phyloP scores from a whole-genome alignment of 306 rosid genomes.

The Citrullus colocynthis region DNA sequence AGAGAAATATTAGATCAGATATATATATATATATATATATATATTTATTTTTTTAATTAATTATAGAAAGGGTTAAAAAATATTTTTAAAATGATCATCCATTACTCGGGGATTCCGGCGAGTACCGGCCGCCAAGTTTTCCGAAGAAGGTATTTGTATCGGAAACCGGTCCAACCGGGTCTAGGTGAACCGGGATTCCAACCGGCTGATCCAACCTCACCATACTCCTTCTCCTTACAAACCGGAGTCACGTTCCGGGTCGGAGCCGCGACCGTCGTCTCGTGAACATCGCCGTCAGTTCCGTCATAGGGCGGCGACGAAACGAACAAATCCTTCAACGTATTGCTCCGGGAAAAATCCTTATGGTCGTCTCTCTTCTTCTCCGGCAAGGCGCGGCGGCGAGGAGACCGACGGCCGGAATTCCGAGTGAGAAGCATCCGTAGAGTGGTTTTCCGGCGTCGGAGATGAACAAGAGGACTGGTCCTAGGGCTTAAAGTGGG shows the following conservation, averaged over 20 bases:
- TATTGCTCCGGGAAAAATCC: constrained; percentile 32
- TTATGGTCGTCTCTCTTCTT: constrained; percentile 21
- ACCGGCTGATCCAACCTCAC: constrained; percentile 15
- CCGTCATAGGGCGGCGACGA: constrained; percentile 46
- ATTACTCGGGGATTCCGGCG: constrained; percentile 48
- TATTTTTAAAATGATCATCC: too few relatives aligned
- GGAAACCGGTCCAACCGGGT: constrained; percentile 57
- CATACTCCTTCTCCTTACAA: constrained; percentile 2
- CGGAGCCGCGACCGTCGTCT: neutral
- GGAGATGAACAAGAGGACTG: constrained; percentile 60
- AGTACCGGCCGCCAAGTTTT: constrained; percentile 79
- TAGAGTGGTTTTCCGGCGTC: constrained; percentile 55
- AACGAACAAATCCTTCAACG: constrained; percentile 57
- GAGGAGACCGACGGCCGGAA: constrained; percentile 23
- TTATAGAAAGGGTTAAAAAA: neutral
- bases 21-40: neutral
- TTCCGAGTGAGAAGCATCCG: constrained; percentile 46
- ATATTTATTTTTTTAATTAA: neutral
- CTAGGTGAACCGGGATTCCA: constrained; percentile 31
- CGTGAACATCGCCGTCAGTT: neutral
- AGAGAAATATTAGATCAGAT: neutral
- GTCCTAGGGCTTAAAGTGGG: constrained; percentile 69
- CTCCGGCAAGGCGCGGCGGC: constrained; percentile 23
- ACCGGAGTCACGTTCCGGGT: constrained; percentile 5
- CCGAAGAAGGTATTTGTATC: constrained; percentile 49